These are phyloP conservation scores for Linnemannia schmuckeri DNA, from an alignment of 192 early-diverging fungal species.

Conservation along the genomic window DNA sequence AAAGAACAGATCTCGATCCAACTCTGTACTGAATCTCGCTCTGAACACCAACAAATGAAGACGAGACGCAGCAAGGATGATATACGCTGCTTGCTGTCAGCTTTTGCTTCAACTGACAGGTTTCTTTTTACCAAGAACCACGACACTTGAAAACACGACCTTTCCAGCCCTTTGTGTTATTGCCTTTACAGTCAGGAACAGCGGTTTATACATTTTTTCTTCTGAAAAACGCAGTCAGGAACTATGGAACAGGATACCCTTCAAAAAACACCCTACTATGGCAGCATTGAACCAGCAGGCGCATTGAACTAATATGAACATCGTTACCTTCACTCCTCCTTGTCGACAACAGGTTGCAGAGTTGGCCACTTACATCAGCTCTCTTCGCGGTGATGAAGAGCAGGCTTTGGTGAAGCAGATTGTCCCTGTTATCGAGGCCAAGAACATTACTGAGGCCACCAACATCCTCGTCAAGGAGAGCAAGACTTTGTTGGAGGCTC, in stretches of 20 bases:
- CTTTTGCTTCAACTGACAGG: background rate
- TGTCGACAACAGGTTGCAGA: slow-evolving; percentile 68
- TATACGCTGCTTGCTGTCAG: background rate
- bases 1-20: slow-evolving; percentile 1
- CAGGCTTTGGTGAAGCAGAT: slow-evolving; percentile 64
- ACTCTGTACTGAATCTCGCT: background rate
- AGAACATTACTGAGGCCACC: slow-evolving; percentile 72
- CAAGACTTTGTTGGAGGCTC: slow-evolving; percentile 66
- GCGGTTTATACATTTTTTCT: background rate
- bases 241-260: background rate
- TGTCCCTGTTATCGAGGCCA: slow-evolving; percentile 64
- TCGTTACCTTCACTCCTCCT: background rate
- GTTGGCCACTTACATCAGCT: slow-evolving; percentile 77
- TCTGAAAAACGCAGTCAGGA: background rate
- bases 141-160: background rate
- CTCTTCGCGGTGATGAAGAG: slow-evolving; percentile 65
- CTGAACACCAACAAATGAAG: background rate
- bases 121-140: background rate
- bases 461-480: slow-evolving; percentile 69
- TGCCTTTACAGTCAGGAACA: background rate
- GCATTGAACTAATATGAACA: background rate
- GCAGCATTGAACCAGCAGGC: background rate
- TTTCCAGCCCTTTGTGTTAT: background rate
- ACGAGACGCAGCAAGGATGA: background rate
- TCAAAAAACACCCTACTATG: background rate